These are phyloP conservation scores for Neurospora sp. DNA, from an alignment of 495 filamentous ascomycete genomes.

Conservation along the genomic window DNA sequence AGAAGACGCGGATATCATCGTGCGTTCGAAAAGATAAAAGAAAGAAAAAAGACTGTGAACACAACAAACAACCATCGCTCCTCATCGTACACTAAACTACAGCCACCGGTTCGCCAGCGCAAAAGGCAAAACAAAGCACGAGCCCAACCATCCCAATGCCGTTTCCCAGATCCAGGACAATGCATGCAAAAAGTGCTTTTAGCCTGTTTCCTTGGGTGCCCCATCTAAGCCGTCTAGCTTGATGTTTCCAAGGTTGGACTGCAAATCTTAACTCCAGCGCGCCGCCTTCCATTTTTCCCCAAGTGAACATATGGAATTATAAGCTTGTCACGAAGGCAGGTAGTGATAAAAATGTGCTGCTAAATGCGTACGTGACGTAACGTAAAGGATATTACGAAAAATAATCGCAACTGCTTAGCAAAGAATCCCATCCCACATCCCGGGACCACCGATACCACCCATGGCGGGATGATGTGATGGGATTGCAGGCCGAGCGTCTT, in stretches of 20 bases:
- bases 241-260: conserved; percentile 19
- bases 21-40: neutral
- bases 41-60: neutral
- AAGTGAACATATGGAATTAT: conserved; percentile 17
- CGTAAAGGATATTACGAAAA: neutral
- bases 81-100: neutral
- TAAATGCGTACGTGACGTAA: neutral
- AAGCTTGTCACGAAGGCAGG: conserved; percentile 21
- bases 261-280: conserved; percentile 13
- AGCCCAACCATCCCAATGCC: conserved; percentile 15
- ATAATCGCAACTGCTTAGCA: conserved; percentile 17
- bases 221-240: conserved; percentile 25
- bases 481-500: conserved; percentile 25
- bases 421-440: conserved; percentile 52
- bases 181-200: conserved; percentile 26
- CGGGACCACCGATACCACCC: conserved; percentile 39
- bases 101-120: neutral
- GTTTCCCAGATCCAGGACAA: conserved; percentile 21
- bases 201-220: conserved; percentile 14
- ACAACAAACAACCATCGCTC: neutral
- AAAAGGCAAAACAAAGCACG: neutral
- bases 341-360: conserved; percentile 7
- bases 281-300: conserved; percentile 6
- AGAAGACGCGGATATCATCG: neutral
- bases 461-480: conserved; percentile 30